A percentile compares a stretch with the other conserved stretches of the same genome.
Evolutionary conservation across 2,329 filamentous ascomycete genomes (phyloP).

Genomic region (Thermothelomyces thermophilus): DNA sequence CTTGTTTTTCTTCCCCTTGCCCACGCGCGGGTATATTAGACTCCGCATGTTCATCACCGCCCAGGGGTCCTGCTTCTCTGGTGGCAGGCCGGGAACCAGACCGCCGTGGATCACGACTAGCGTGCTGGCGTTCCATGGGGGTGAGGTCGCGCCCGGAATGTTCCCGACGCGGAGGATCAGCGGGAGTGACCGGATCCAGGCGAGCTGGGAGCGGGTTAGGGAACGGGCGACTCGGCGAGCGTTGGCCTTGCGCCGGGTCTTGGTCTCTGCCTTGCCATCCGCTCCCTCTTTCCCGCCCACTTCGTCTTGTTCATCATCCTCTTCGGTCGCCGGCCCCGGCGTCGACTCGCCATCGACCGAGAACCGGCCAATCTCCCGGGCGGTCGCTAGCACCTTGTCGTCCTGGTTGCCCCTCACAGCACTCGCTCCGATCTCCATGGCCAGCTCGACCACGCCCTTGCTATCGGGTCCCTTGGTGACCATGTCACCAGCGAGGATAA

Average conservation of each 20-base stretch:
- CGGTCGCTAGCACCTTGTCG: slow-evolving; percentile 69
- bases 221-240: slow-evolving; percentile 45
- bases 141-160: slow-evolving; percentile 40
- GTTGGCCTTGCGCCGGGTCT: slow-evolving; percentile 11
- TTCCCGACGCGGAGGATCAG: slow-evolving; percentile 70
- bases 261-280: slow-evolving; percentile 4
- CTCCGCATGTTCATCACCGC: slow-evolving; percentile 91
- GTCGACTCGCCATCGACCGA: slow-evolving; percentile 2
- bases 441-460: slow-evolving; percentile 65
- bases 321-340: neutral
- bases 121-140: slow-evolving; percentile 33
- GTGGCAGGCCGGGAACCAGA: slow-evolving; percentile 65
- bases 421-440: slow-evolving; percentile 66
- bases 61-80: slow-evolving; percentile 67
- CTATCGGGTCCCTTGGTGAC: slow-evolving; percentile 85
- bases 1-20: slow-evolving; percentile 10
- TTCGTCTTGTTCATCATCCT: slow-evolving; percentile 11
- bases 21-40: slow-evolving; percentile 48
- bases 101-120: slow-evolving; percentile 80
- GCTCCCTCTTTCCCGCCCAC: slow-evolving; percentile 3
- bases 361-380: slow-evolving; percentile 32
- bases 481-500: slow-evolving; percentile 72
- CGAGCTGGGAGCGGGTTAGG: slow-evolving; percentile 51
- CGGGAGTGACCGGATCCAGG: slow-evolving; percentile 65
- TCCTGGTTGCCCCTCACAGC: slow-evolving; percentile 92